A percentile compares a stretch with the other conserved stretches of the same genome.
phyloP scores from a whole-genome alignment of 331 rosid species.

The Quercus lobata region DNA sequence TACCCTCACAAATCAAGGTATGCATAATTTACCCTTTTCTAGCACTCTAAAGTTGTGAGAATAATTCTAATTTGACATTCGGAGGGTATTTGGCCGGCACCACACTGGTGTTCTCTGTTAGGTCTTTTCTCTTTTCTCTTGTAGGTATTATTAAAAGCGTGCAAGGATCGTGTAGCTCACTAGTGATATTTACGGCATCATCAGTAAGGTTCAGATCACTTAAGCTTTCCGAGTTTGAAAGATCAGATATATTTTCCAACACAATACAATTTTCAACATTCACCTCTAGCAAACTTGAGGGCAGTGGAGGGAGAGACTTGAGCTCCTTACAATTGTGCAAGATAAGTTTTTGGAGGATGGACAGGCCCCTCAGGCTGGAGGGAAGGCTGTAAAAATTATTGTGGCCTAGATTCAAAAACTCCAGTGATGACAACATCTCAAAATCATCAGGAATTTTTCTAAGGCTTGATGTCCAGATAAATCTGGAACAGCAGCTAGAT shows the following conservation, averaged over 20 bases:
- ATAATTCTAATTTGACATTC: too few species aligned
- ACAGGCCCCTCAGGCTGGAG: constrained; percentile 43
- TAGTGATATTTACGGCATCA: too few species aligned
- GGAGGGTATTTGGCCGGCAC: too few species aligned
- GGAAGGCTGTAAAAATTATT: constrained; percentile 54
- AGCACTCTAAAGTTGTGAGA: too few species aligned
- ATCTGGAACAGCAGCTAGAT: constrained; percentile 45
- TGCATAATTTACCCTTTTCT: too few species aligned
- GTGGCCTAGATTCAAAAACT: constrained; percentile 39
- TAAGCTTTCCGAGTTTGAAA: constrained; percentile 32
- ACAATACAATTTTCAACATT: too few species aligned
- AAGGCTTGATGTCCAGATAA: constrained; percentile 39
- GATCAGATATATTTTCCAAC: fast-evolving
- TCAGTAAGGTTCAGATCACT: constrained; percentile 43
- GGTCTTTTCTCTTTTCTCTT: too few species aligned
- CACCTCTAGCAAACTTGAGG: too few species aligned
- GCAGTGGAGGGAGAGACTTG: neutral
- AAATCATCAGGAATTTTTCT: constrained; percentile 35
- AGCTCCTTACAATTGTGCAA: constrained; percentile 36
- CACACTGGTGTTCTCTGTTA: too few species aligned
- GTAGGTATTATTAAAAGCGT: too few species aligned
- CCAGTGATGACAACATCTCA: constrained; percentile 5
- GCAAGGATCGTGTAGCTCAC: too few species aligned
- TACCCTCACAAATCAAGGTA: too few species aligned
- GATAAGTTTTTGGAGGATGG: constrained; percentile 26